Evolutionary conservation across 768 basidiomycete species (phyloP).

Genomic region (Gloeostereum incarnatum): DNA sequence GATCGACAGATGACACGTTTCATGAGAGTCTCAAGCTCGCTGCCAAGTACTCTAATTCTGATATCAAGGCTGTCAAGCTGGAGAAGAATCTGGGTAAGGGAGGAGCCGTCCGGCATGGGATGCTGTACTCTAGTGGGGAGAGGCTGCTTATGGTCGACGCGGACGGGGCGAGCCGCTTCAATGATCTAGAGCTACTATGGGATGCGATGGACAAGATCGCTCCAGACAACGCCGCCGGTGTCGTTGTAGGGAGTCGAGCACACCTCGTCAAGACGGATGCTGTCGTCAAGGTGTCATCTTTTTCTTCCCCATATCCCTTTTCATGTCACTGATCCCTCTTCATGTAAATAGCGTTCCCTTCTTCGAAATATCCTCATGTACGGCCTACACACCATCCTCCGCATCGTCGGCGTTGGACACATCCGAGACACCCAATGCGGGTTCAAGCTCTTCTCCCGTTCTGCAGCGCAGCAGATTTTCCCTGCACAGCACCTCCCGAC

Average conservation of each 20-base stretch:
- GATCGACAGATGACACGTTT: constrained; percentile 71
- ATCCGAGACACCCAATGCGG: constrained; percentile 96
- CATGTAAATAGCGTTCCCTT: constrained; percentile 60
- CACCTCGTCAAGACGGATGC: constrained; percentile 89
- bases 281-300: constrained; percentile 71
- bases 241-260: constrained; percentile 83
- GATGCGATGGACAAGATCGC: constrained; percentile 56
- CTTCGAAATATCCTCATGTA: constrained; percentile 93
- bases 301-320: constrained; percentile 1
- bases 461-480: constrained; percentile 75
- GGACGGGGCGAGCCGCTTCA: constrained; percentile 85
- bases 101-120: constrained; percentile 87
- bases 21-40: constrained; percentile 58
- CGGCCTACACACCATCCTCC: constrained; percentile 81
- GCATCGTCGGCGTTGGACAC: constrained; percentile 82
- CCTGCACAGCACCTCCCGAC: constrained; percentile 79
- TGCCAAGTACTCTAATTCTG: constrained; percentile 36
- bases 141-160: constrained; percentile 89
- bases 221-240: constrained; percentile 40
- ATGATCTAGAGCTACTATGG: constrained; percentile 78
- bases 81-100: constrained; percentile 86
- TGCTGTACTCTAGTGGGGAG: constrained; percentile 70
- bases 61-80: constrained; percentile 73
- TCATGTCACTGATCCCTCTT: not conserved
- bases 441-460: constrained; percentile 90